phyloP scores from a whole-genome alignment of 2,329 filamentous ascomycete species.

The Ophiostoma montium region DNA sequence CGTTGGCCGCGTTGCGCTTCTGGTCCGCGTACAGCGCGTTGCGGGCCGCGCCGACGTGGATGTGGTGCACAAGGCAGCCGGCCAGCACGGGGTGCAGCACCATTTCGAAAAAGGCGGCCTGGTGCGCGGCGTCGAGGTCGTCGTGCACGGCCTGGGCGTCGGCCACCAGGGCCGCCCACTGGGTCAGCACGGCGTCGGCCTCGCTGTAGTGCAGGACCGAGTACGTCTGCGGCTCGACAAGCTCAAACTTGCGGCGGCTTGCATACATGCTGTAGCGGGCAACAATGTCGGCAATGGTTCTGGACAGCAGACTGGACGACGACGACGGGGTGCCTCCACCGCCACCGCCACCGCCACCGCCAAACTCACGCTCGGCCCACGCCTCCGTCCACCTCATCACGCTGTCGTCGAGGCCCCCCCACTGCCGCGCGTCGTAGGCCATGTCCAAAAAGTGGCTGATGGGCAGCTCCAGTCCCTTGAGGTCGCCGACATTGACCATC shows the following conservation, averaged over 20 bases:
- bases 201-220: slow-evolving; percentile 51
- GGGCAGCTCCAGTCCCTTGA: slow-evolving; percentile 50
- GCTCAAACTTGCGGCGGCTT: slow-evolving; percentile 46
- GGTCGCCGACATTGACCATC: slow-evolving; percentile 54
- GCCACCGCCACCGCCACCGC: slow-evolving; percentile 27
- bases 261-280: slow-evolving; percentile 41
- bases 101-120: slow-evolving; percentile 48
- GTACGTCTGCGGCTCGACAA: slow-evolving; percentile 43
- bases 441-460: slow-evolving; percentile 55
- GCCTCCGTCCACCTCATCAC: slow-evolving; percentile 39
- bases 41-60: slow-evolving; percentile 33
- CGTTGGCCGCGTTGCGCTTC: slow-evolving; percentile 40
- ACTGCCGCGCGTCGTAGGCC: slow-evolving; percentile 47
- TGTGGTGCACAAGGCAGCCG: slow-evolving; percentile 40
- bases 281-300: slow-evolving; percentile 37
- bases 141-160: slow-evolving; percentile 43
- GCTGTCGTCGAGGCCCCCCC: slow-evolving; percentile 39
- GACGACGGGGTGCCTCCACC: too few species aligned
- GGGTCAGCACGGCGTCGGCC: slow-evolving; percentile 39
- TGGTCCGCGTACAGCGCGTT: slow-evolving; percentile 40
- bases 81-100: slow-evolving; percentile 46
- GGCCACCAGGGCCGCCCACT: slow-evolving; percentile 38
- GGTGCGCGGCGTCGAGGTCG: slow-evolving; percentile 31
- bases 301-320: too few species aligned
- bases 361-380: slow-evolving; percentile 42